Base-by-base conservation (phyloP, 192 early-diverging fungal genomes). In the Backusella luteola region DNA sequence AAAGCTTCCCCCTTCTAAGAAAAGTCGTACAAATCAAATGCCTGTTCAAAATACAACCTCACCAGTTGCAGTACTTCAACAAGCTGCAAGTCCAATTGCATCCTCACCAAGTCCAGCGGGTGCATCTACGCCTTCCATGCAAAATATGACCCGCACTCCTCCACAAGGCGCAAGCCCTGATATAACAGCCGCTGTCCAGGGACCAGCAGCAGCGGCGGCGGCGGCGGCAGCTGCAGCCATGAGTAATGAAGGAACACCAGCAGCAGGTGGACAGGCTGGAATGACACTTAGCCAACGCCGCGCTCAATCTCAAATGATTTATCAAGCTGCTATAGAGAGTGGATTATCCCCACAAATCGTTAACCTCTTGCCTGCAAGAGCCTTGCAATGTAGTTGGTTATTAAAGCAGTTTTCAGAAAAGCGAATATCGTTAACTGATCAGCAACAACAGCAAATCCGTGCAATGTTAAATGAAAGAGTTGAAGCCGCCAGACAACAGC, bases 321-420 rank as follows among this genome's bases (percentile, higher is more conserved):
- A 78, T 49, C 76, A 81, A 17, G 72, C 80, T 2, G 80, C 80
- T 6, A 77, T 81, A 9, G 72, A 68, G 5, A 71, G 67, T 53
- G 80, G 80, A 49, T 34, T 78, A 6, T 49, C 80, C 12, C 75
- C 80, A 63, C 75, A 76, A 26, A 59, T 81, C 42, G 80, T 77
- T 0, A 71, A 67, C 1, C 44, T 74, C 4, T 52, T 81, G 34
- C 80, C 80, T 12, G 71, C 44, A 3, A 68, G 77, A 14, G 80
- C 80, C 0, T 53, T 81, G 6, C 80, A 81, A 49, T 77, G 76
- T n/a, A 78, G 69, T 34, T 81, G 80, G 80, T 36, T 81, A n/a
- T 26, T 81, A 26, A 76, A 81, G 56, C 76, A 81, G 39, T 49
- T 76, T 11, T 56, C 75, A 2, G 73, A 78, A 36, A 49, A 66